Conservation (phyloP, 225 moss, liverwort and hornwort genomes). For the Pseudisothecium myosuroides region DNA sequence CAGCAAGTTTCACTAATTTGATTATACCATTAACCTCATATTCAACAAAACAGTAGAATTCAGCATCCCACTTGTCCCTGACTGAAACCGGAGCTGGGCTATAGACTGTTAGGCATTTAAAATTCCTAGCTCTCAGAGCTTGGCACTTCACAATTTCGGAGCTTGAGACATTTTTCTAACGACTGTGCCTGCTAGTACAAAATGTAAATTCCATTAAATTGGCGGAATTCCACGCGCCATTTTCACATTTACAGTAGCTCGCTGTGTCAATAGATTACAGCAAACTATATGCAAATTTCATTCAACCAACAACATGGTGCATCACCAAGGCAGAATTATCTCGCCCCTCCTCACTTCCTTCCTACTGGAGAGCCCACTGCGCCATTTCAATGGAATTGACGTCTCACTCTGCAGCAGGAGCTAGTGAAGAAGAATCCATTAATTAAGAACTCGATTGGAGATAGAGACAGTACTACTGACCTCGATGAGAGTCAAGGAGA, state of each 20-base stretch:
- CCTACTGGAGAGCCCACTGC: not conserved
- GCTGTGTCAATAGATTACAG: not conserved
- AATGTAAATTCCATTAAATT: not conserved
- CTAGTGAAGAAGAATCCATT: not conserved
- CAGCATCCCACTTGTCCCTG: too few relatives aligned
- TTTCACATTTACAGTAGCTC: not conserved
- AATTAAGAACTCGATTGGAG: not conserved
- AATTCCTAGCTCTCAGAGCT: not conserved
- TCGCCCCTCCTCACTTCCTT: not conserved
- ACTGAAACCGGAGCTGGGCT: too few relatives aligned
- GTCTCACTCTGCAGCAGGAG: not conserved
- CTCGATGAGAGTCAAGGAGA: constrained; percentile 45
- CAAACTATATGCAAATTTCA: not conserved
- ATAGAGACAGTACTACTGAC: constrained; percentile 15
- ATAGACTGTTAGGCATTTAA: too few relatives aligned
- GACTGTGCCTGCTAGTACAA: not conserved
- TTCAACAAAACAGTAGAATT: too few relatives aligned
- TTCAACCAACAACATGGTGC: not conserved
- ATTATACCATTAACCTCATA: too few relatives aligned
- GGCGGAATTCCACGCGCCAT: too few relatives aligned
- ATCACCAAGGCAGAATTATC: not conserved
- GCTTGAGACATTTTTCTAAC: not conserved
- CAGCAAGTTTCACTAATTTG: too few relatives aligned
- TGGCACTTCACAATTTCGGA: not conserved
- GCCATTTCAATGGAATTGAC: not conserved